Conservation (phyloP, 495 filamentous ascomycete species). For the Aspergillus homomorphus region DNA sequence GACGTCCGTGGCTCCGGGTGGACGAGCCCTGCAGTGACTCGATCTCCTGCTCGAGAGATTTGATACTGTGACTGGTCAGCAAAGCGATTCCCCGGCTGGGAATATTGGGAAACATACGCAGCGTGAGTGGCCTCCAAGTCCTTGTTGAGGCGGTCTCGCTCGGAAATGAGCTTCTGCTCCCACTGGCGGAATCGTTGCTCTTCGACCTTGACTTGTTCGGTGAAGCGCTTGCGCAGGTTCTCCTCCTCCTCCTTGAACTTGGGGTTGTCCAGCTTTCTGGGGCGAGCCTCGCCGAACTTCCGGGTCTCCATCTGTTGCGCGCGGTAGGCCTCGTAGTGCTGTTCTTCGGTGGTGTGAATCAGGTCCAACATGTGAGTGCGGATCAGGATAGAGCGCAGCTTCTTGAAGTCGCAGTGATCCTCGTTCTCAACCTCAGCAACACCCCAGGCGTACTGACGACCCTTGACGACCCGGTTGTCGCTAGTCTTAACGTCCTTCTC, state of each 20-base stretch:
- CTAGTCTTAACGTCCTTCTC: slow-evolving; percentile 98
- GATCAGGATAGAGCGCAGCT: slow-evolving; percentile 96
- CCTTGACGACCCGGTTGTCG: slow-evolving; percentile 95
- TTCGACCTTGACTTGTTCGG: slow-evolving; percentile 99
- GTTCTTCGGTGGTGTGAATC: slow-evolving; percentile 98
- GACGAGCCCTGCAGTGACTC: slow-evolving; percentile 90
- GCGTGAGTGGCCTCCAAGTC: slow-evolving; percentile 96
- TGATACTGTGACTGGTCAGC: slow-evolving; percentile 63
- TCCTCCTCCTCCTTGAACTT: slow-evolving; percentile 99
- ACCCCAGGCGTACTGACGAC: slow-evolving; percentile 98
- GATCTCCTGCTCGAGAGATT: slow-evolving; percentile 88
- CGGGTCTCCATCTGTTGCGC: slow-evolving; percentile 99
- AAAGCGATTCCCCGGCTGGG: not conserved
- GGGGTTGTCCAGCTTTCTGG: slow-evolving; percentile 97
- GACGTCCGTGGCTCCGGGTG: slow-evolving; percentile 91
- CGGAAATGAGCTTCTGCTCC: slow-evolving; percentile 99
- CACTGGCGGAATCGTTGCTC: slow-evolving; percentile 97
- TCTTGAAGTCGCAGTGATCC: slow-evolving; percentile 99
- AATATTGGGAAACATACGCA: slow-evolving; percentile 53
- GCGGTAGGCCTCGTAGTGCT: slow-evolving; percentile 98
- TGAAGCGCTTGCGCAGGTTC: slow-evolving; percentile 95
- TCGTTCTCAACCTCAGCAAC: slow-evolving; percentile 99
- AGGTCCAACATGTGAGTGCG: slow-evolving; percentile 99
- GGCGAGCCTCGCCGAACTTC: slow-evolving; percentile 97
- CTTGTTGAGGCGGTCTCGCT: slow-evolving; percentile 98